Evolutionary conservation across 1,284 basidiomycete species (phyloP), one percentile per base, ranked within the genome.

Genomic region (Ceratobasidium sp.): DNA sequence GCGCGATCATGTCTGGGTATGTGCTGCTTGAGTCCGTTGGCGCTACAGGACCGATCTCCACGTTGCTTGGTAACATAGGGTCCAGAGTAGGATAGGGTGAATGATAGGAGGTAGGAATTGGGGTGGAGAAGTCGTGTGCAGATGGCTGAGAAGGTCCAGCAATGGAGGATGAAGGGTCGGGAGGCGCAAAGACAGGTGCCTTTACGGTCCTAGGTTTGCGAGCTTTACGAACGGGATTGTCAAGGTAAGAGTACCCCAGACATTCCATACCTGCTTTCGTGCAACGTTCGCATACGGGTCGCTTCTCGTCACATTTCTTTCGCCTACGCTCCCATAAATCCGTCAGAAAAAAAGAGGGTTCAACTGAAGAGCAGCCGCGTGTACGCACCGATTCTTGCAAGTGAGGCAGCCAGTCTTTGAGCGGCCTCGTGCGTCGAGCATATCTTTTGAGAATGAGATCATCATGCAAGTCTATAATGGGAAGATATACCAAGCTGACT

Each of bases 371-470:
- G n/a, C 6, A 14, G 8, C 23, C 16, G 28, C 21, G 23, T 36
- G 4, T 30, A 32, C 62, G 36, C 26, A 52, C 62, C 62, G 45
- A 18, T 65, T 65, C 39, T 65, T 65, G n/a, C 62, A 65, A n/a
- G 62, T 65, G 26, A 65, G 32, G 30, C 62, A 65, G 18, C 62
- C 62, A 3, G 45, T 65, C 34, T 65, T 65, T 12, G 62, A 65
- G 16, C 62, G 48, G 21, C 48, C 50, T 9, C 50, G 64, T 34
- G 21, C 6, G 16, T 45, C 43, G 43, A 18, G 16, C 43, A 45
- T 45, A 9, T 45, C 18, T 4, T 8, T 4, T n/a, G 43, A 45
- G 18, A 18, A 18, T 45, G 43, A 45, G 43, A 10, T 45, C 9
- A 45, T 8, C 43, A n/a, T 10, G 8, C 3, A 18, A 3, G 18